A percentile compares a stretch with the other conserved stretches of the same genome.
These are phyloP conservation scores for Aspergillus puulaauensis DNA, from an alignment of 2,329 filamentous ascomycete species.

Conservation along the genomic window DNA sequence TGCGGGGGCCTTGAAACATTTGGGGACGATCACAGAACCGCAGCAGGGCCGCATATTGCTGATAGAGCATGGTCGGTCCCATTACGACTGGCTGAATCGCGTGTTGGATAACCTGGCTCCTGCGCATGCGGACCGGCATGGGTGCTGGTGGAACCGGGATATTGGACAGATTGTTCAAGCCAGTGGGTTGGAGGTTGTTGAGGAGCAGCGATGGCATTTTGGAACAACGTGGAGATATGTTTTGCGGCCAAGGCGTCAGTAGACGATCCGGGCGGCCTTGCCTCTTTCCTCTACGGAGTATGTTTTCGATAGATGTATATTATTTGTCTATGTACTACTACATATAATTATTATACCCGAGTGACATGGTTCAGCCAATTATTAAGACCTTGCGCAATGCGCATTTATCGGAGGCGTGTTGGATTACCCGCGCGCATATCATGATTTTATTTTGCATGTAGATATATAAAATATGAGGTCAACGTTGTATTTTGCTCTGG, in stretches of 20 bases:
- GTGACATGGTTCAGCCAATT: not conserved
- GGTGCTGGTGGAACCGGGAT: slow-evolving; percentile 55
- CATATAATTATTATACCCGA: not conserved
- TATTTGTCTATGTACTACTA: not conserved
- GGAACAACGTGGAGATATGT: slow-evolving; percentile 50
- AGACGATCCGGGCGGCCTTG: not conserved
- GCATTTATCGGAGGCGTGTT: not conserved
- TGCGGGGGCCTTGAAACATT: slow-evolving; percentile 40
- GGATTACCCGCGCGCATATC: not conserved
- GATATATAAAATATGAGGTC: no score
- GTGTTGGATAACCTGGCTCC: slow-evolving; percentile 49
- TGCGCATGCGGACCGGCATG: slow-evolving; percentile 50
- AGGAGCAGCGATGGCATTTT: slow-evolving; percentile 47
- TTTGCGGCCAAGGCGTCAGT: slow-evolving; percentile 29
- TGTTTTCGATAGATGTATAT: not conserved
- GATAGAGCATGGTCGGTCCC: slow-evolving; percentile 50
- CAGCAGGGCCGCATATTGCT: slow-evolving; percentile 45
- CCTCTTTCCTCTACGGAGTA: not conserved
- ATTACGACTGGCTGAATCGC: slow-evolving; percentile 48
- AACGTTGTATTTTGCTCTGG: no score
- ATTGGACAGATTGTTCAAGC: slow-evolving; percentile 48
- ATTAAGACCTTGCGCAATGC: not conserved
- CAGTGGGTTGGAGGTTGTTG: slow-evolving; percentile 49
- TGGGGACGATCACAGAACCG: slow-evolving; percentile 41
- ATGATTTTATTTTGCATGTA: not conserved